Evolutionary conservation across 2,329 filamentous ascomycete species (phyloP).

Genomic region (Sarocladium kiliense): DNA sequence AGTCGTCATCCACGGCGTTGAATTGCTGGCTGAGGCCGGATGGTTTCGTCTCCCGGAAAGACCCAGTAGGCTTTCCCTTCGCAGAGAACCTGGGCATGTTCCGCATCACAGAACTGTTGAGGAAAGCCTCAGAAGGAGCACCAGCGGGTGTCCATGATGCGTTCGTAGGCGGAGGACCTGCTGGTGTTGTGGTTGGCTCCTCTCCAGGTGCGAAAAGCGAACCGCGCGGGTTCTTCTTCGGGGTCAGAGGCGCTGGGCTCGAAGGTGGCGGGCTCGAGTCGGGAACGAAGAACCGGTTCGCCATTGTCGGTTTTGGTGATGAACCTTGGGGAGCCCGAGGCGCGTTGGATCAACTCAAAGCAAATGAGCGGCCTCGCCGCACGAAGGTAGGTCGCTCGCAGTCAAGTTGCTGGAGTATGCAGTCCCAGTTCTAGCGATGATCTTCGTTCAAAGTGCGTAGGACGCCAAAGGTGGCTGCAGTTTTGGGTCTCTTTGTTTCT

Average conservation of each 20-base stretch:
- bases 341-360: background rate
- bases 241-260: conserved; percentile 44
- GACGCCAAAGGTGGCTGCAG: background rate
- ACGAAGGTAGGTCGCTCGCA: background rate
- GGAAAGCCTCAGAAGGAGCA: conserved; percentile 48
- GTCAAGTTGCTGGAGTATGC: background rate
- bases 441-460: background rate
- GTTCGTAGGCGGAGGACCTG: conserved; percentile 46
- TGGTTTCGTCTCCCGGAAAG: conserved; percentile 29
- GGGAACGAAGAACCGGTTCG: conserved; percentile 35
- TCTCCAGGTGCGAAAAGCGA: conserved; percentile 34
- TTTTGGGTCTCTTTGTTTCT: background rate
- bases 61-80: background rate
- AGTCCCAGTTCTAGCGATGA: background rate
- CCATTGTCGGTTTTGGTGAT: conserved; percentile 26
- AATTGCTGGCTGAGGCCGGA: conserved; percentile 46
- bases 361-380: conserved; percentile 1
- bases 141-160: conserved; percentile 52
- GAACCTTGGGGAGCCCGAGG: background rate
- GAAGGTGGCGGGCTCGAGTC: conserved; percentile 34
- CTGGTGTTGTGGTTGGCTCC: conserved; percentile 48
- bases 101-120: conserved; percentile 50
- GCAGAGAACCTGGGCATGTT: conserved; percentile 20
- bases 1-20: conserved; percentile 27
- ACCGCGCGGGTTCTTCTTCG: conserved; percentile 17